Percentiles rank a stretch among this genome's conserved stretches.
These are phyloP conservation scores for Basipetospora chlamydospora DNA, from an alignment of 2,329 filamentous ascomycete species.

Conservation along the genomic window DNA sequence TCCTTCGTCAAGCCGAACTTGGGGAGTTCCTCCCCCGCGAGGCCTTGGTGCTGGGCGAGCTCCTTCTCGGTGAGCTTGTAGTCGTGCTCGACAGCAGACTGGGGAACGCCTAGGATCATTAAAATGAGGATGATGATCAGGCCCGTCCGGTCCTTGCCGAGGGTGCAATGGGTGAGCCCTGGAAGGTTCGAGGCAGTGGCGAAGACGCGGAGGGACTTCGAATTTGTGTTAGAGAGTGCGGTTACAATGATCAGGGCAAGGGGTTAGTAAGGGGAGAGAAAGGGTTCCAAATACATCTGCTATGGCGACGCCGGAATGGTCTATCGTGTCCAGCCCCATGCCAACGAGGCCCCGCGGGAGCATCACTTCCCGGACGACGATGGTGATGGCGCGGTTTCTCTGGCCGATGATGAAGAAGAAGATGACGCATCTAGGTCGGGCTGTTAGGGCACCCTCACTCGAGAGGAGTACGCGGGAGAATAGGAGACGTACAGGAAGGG, in stretches of 20 bases:
- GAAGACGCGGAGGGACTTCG: conserved; percentile 16
- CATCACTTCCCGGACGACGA: conserved; percentile 60
- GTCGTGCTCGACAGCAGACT: conserved; percentile 51
- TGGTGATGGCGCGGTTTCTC: conserved; percentile 51
- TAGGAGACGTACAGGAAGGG: conserved; percentile 6
- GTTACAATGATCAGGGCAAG: not conserved
- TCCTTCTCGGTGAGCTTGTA: conserved; percentile 51
- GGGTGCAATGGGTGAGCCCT: conserved; percentile 66
- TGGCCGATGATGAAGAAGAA: conserved; percentile 51
- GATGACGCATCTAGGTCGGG: conserved; percentile 24
- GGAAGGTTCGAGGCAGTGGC: conserved; percentile 35
- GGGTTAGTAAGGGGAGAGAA: not conserved
- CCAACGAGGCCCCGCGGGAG: conserved; percentile 55
- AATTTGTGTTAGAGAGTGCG: not conserved
- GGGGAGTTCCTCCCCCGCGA: conserved; percentile 51
- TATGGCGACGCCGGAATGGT: conserved; percentile 50
- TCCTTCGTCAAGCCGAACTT: conserved; percentile 58
- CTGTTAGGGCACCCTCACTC: not conserved
- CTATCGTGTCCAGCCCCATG: conserved; percentile 54
- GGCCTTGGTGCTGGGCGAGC: conserved; percentile 45
- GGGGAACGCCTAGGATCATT: conserved; percentile 43
- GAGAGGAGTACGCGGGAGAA: conserved; percentile 16
- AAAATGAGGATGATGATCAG: conserved; percentile 55
- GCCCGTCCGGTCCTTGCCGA: conserved; percentile 71
- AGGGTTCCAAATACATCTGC: conserved; percentile 20